Evolutionary conservation across 345 rosid species (phyloP).

Genomic region (Pseudoturritis turrita): DNA sequence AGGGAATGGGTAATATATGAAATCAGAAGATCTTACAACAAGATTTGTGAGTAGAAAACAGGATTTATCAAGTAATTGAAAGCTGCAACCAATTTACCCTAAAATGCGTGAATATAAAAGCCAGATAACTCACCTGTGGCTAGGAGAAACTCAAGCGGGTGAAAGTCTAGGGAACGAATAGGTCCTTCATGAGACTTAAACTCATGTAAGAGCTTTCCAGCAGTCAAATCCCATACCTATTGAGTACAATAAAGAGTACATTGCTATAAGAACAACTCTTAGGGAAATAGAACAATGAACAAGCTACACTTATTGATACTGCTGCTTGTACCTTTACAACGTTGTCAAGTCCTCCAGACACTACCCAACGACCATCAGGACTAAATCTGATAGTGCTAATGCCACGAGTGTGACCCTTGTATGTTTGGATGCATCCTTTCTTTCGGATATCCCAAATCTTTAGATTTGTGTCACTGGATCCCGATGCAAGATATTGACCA

Average conservation of each 20-base stretch:
- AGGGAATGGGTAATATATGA: slow-evolving; percentile 10
- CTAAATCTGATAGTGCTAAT: slow-evolving; percentile 69
- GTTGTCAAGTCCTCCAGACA: slow-evolving; percentile 93
- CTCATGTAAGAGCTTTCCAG: slow-evolving; percentile 96
- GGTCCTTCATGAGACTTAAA: slow-evolving; percentile 90
- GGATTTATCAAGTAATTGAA: neutral
- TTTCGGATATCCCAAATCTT: slow-evolving; percentile 97
- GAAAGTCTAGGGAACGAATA: slow-evolving; percentile 80
- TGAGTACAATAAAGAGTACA: neutral
- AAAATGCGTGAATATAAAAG: neutral
- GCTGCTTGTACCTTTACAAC: slow-evolving; percentile 64
- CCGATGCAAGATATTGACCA: slow-evolving; percentile 94
- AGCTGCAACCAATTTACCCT: neutral
- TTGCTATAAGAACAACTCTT: neutral
- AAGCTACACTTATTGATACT: neutral
- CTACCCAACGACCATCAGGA: slow-evolving; percentile 99
- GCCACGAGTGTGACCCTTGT: slow-evolving; percentile 84
- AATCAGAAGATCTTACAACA: slow-evolving; percentile 5
- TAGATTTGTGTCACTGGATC: slow-evolving; percentile 75
- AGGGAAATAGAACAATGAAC: neutral
- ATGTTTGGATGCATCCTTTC: slow-evolving; percentile 92
- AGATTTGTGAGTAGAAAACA: neutral
- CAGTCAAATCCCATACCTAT: slow-evolving; percentile 68
- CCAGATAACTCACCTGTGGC: slow-evolving; percentile 66
- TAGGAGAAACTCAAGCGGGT: slow-evolving; percentile 93